Percentiles rank a stretch among this genome's conserved stretches.
These are phyloP conservation scores for Dioszegia crocea DNA, from an alignment of 768 basidiomycete species.

Conservation along the genomic window DNA sequence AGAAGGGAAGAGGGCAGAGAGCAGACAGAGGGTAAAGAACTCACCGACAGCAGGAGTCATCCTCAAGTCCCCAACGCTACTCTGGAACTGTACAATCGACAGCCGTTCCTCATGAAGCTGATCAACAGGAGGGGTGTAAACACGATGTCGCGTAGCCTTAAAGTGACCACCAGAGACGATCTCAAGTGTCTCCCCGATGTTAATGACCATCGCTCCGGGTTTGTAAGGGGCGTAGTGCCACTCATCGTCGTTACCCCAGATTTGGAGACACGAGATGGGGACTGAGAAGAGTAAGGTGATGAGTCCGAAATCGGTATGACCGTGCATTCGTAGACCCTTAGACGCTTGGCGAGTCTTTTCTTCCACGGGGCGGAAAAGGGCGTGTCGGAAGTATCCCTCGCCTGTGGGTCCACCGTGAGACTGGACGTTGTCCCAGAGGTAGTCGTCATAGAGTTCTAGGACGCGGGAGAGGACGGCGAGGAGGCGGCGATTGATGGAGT, in stretches of 20 bases:
- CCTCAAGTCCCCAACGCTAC: slow-evolving; percentile 23
- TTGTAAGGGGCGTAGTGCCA: slow-evolving; percentile 39
- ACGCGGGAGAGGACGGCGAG: slow-evolving; percentile 32
- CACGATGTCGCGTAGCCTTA: slow-evolving; percentile 37
- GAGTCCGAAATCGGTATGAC: slow-evolving; percentile 33
- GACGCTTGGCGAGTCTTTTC: slow-evolving; percentile 6
- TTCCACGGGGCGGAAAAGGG: slow-evolving; percentile 25
- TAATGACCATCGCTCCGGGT: slow-evolving; percentile 37
- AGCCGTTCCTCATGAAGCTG: slow-evolving; percentile 23
- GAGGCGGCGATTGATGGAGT: slow-evolving; percentile 31
- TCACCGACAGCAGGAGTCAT: slow-evolving; percentile 28
- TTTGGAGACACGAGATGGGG: slow-evolving; percentile 38
- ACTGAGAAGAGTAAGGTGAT: slow-evolving; percentile 38
- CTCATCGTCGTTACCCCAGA: slow-evolving; percentile 33
- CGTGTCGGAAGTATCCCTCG: slow-evolving; percentile 32
- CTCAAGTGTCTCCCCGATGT: slow-evolving; percentile 42
- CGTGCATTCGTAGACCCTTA: slow-evolving; percentile 26
- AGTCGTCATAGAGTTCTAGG: slow-evolving; percentile 37
- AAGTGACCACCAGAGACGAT: slow-evolving; percentile 33
- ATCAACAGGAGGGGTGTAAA: slow-evolving; percentile 27
- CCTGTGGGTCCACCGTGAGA: slow-evolving; percentile 18
- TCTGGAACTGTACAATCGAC: slow-evolving; percentile 30
- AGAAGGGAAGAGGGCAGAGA: too few species aligned
- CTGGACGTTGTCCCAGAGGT: slow-evolving; percentile 36
- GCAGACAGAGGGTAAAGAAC: too few species aligned